These are phyloP conservation scores for Botrytis elliptica DNA, from an alignment of 2,329 filamentous ascomycete genomes.

Conservation along the genomic window DNA sequence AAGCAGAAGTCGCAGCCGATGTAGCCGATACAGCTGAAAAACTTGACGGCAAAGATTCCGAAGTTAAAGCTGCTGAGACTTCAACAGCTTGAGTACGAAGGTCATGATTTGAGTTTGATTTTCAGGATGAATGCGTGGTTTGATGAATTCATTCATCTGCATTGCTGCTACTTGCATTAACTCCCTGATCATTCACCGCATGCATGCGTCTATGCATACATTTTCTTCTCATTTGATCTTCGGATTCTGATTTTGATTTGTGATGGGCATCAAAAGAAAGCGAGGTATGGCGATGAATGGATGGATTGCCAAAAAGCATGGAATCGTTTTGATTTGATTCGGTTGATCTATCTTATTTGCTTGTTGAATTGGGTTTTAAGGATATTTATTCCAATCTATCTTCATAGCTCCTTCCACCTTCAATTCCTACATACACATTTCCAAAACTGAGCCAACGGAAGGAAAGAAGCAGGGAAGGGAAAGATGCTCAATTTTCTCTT, in stretches of 20 bases:
- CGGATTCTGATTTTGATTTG: not conserved
- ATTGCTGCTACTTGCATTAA: not conserved
- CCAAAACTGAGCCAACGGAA: not conserved
- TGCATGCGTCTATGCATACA: not conserved
- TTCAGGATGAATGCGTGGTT: not conserved
- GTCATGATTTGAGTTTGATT: not conserved
- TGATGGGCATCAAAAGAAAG: not conserved
- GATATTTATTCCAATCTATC: not conserved
- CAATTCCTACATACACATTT: not conserved
- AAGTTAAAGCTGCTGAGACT: conserved; percentile 24
- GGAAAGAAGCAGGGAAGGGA: not conserved
- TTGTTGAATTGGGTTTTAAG: not conserved
- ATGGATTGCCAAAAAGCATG: not conserved
- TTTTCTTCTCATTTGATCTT: not conserved
- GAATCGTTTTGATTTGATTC: not conserved
- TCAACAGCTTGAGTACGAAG: conserved; percentile 16
- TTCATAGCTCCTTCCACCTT: not conserved
- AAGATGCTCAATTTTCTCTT: not conserved
- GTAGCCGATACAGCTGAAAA: conserved; percentile 47
- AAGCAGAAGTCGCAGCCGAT: conserved; percentile 40
- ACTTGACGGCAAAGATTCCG: conserved; percentile 33
- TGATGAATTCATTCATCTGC: not conserved
- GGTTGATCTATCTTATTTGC: not conserved
- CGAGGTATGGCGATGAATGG: not conserved
- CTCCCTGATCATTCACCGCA: not conserved